Percentiles rank a stretch among this genome's conserved stretches.
Evolutionary conservation across 108 stramenopile genomes (phyloP).

Genomic region (Aureococcus anophagefferens): DNA sequence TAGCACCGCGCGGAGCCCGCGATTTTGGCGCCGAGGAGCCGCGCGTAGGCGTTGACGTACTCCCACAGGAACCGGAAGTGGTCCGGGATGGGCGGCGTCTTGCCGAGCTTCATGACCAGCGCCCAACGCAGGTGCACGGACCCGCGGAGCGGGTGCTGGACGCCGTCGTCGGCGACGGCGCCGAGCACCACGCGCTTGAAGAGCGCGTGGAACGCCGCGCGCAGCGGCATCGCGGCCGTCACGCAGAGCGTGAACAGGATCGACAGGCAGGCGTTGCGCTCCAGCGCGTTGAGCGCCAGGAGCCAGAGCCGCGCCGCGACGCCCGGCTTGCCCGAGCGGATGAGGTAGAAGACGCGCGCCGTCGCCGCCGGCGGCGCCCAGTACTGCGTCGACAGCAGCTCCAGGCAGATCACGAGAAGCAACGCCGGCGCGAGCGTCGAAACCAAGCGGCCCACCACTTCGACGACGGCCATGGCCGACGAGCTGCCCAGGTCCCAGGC

Average conservation of each 20-base stretch:
- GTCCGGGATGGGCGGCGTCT: too few relatives aligned
- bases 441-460: too few relatives aligned
- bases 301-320: not conserved
- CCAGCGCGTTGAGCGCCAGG: not conserved
- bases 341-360: too few relatives aligned
- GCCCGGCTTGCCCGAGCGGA: too few relatives aligned
- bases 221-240: not conserved
- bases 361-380: too few relatives aligned
- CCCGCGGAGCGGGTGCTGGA: not conserved
- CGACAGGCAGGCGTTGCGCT: not conserved
- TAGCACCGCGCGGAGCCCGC: not conserved
- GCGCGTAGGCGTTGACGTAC: not conserved
- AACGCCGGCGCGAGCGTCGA: too few relatives aligned
- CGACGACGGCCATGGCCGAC: not conserved
- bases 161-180: not conserved
- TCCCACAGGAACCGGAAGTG: not conserved
- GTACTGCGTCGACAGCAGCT: too few relatives aligned
- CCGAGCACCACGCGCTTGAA: not conserved
- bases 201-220: not conserved
- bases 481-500: not conserved
- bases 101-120: too few relatives aligned
- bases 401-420: too few relatives aligned
- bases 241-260: not conserved
- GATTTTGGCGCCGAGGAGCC: not conserved
- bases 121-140: not conserved